Evolutionary conservation across 441 rosid species (phyloP).

Genomic region (Sinapis alba): DNA sequence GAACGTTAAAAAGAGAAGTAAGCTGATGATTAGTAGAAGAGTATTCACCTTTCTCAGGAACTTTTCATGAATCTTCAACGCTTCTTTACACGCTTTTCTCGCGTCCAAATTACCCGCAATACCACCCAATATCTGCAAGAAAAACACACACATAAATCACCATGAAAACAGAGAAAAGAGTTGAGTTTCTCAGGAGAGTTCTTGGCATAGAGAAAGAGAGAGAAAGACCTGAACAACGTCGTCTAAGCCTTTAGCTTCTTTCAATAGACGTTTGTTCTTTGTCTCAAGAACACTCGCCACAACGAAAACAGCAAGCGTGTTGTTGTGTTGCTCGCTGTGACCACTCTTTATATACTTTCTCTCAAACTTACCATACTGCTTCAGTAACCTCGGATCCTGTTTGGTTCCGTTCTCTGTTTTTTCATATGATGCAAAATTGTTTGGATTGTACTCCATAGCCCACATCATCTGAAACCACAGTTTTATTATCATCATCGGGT

Average conservation of each 20-base stretch:
- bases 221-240: conserved; percentile 75
- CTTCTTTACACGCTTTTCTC: conserved; percentile 76
- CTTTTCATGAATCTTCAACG: conserved; percentile 80
- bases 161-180: too few species aligned
- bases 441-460: conserved; percentile 98
- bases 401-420: conserved; percentile 39
- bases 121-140: conserved; percentile 67
- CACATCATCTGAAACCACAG: conserved; percentile 80
- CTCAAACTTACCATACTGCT: conserved; percentile 84
- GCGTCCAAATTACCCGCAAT: conserved; percentile 79
- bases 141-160: not conserved
- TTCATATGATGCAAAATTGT: conserved; percentile 60
- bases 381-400: conserved; percentile 51
- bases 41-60: conserved; percentile 65
- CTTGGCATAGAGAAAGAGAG: not conserved
- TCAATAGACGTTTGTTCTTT: conserved; percentile 75
- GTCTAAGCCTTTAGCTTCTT: conserved; percentile 85
- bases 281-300: conserved; percentile 88
- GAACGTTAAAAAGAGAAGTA: not conserved
- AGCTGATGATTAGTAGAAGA: not conserved
- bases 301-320: conserved; percentile 75
- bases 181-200: not conserved
- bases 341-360: conserved; percentile 59
- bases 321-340: conserved; percentile 48
- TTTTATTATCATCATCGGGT: conserved; percentile 29